Conservation (phyloP, 176 grass and related monocot species). For the Juncus inflexus region DNA sequence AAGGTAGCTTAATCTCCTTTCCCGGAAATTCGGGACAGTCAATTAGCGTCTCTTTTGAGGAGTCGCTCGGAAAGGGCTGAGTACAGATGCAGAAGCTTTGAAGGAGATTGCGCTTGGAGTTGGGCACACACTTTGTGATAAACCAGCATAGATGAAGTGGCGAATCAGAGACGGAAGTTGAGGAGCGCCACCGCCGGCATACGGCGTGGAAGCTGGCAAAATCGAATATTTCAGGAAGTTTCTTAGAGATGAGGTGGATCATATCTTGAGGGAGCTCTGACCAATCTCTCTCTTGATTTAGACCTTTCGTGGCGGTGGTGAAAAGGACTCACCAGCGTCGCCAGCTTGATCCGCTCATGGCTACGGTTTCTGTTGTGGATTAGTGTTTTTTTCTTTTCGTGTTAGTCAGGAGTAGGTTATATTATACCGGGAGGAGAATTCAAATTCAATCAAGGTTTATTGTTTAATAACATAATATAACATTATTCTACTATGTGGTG, state of each 20-base stretch:
- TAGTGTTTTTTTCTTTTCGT: too few species aligned
- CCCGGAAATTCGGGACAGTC: not conserved
- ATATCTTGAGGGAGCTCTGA: not conserved
- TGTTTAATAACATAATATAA: too few species aligned
- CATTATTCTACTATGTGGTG: too few species aligned
- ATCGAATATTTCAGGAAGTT: not conserved
- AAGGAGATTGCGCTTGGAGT: too few species aligned
- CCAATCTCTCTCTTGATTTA: not conserved
- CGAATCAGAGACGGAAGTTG: not conserved
- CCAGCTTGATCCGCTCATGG: too few species aligned
- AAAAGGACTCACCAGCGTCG: too few species aligned
- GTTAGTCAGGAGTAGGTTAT: too few species aligned
- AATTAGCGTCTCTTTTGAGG: not conserved
- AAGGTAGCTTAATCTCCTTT: not conserved
- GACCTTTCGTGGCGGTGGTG: too few species aligned
- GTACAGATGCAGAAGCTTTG: not conserved
- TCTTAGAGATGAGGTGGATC: not conserved
- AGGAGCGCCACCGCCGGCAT: conserved; percentile 3
- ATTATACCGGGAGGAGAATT: too few species aligned
- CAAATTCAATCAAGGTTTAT: too few species aligned
- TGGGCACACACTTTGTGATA: not conserved
- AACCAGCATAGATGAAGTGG: conserved; percentile 7
- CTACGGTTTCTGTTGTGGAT: too few species aligned
- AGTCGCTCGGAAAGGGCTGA: not conserved
- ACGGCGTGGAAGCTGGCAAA: conserved; percentile 3